Conservation (phyloP, 352 stramenopile genomes). For the Globisporangium iwayamae region DNA sequence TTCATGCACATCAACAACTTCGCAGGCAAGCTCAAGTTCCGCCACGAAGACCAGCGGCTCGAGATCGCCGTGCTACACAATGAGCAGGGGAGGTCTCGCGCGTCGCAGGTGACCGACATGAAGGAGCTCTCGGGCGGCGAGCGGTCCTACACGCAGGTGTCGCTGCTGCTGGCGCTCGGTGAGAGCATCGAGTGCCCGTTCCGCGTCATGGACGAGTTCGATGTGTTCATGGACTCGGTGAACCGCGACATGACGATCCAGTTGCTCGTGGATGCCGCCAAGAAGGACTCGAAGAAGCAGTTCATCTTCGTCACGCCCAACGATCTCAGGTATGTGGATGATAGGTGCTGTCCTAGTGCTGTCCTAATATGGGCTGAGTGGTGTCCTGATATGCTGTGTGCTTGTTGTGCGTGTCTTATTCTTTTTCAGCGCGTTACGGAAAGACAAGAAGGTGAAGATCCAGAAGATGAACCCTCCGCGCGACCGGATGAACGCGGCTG, state of each 20-base stretch:
- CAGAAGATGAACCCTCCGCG: slow-evolving; percentile 86
- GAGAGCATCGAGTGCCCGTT: slow-evolving; percentile 92
- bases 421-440: slow-evolving; percentile 47
- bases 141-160: slow-evolving; percentile 95
- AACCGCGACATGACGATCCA: slow-evolving; percentile 95
- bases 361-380: background rate
- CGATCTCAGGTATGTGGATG: slow-evolving; percentile 63
- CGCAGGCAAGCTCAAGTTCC: slow-evolving; percentile 78
- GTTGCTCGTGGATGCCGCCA: slow-evolving; percentile 87
- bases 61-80: slow-evolving; percentile 83
- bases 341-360: slow-evolving; percentile 7
- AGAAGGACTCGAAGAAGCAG: slow-evolving; percentile 73
- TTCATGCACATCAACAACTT: slow-evolving; percentile 87
- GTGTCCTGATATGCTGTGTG: slow-evolving; percentile 8
- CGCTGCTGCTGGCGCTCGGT: slow-evolving; percentile 93
- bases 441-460: slow-evolving; percentile 81
- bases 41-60: slow-evolving; percentile 67
- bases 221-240: slow-evolving; percentile 99
- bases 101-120: slow-evolving; percentile 93
- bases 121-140: slow-evolving; percentile 97
- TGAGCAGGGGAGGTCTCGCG: slow-evolving; percentile 56
- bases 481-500: slow-evolving; percentile 60
- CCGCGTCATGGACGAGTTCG: slow-evolving; percentile 98
- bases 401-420: slow-evolving; percentile 1
- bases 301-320: slow-evolving; percentile 90